These are phyloP conservation scores for Ophiostoma tasmaniense DNA, from an alignment of 2,329 filamentous ascomycete species.

Conservation along the genomic window DNA sequence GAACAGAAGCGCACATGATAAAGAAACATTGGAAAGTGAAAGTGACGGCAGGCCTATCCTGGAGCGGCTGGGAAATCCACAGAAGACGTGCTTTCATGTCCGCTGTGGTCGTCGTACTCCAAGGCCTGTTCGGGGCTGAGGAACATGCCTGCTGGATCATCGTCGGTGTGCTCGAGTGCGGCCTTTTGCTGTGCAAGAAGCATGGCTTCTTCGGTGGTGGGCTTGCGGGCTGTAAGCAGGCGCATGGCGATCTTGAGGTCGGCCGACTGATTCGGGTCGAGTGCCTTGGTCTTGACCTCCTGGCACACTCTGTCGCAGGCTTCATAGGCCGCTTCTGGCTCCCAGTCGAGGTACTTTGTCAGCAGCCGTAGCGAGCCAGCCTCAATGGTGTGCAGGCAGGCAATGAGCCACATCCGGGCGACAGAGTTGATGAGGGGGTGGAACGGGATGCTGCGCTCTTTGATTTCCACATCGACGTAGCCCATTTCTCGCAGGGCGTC, in stretches of 20 bases:
- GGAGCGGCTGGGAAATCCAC: background rate
- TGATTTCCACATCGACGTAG: constrained; percentile 36
- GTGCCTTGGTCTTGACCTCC: constrained; percentile 42
- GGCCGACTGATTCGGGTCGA: constrained; percentile 32
- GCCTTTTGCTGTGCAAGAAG: background rate
- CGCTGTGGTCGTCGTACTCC: constrained; percentile 6
- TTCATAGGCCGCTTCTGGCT: constrained; percentile 38
- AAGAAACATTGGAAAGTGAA: background rate
- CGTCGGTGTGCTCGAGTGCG: background rate
- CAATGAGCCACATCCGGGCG: constrained; percentile 38
- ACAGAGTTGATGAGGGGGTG: constrained; percentile 35
- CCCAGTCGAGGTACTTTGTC: constrained; percentile 46
- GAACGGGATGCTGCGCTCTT: constrained; percentile 38
- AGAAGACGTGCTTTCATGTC: constrained; percentile 16
- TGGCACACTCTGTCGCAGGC: constrained; percentile 39
- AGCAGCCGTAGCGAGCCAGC: constrained; percentile 41
- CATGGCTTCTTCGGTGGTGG: constrained; percentile 24
- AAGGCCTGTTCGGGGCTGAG: background rate
- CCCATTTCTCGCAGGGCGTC: constrained; percentile 33
- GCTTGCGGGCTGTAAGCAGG: constrained; percentile 44
- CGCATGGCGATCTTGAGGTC: constrained; percentile 40
- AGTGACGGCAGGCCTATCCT: background rate
- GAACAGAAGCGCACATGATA: background rate
- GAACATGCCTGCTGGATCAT: background rate
- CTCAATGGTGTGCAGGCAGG: constrained; percentile 34